Base-by-base conservation (phyloP, 495 filamentous ascomycete genomes). In the Chaetomidium leptoderma region DNA sequence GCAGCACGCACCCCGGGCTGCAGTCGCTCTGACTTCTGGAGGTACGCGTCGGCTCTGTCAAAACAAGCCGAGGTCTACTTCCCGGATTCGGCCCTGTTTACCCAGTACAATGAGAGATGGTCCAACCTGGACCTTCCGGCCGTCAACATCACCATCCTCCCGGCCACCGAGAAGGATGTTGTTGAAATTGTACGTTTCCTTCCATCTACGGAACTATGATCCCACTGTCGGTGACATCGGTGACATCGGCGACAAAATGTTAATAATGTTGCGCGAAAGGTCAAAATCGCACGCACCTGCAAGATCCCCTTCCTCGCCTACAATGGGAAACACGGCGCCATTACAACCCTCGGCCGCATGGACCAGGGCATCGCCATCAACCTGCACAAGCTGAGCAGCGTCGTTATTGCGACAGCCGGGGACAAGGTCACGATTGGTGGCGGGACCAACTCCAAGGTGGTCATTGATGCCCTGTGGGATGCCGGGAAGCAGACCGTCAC, bases 221-320 rank as follows among this genome's bases (percentile, higher is more conserved):
- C n/a, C n/a, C n/a, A n/a, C n/a, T n/a, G n/a, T n/a, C n/a, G n/a
- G n/a, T n/a, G n/a, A n/a, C n/a, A n/a, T n/a, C n/a, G n/a, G n/a
- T n/a, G n/a, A n/a, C n/a, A n/a, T n/a, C n/a, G n/a, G n/a, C n/a
- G n/a, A n/a, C n/a, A n/a, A n/a, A n/a, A n/a, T n/a, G n/a, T n/a
- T n/a, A n/a, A n/a, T n/a, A n/a, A n/a, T n/a, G n/a, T n/a, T n/a
- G n/a, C n/a, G n/a, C n/a, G n/a, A n/a, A n/a, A n/a, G n/a, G n/a
- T n/a, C n/a, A n/a, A n/a, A n/a, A n/a, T n/a, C n/a, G n/a, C n/a
- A n/a, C n/a, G n/a, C n/a, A n/a, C n/a, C n/a, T n/a, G n/a, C n/a
- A n/a, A n/a, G n/a, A 24, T 85, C 1, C 78, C 79, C 1, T 81
- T 85, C 58, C 70, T 85, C 16, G 71, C 78, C 3, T 72, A 68